Conservation (phyloP, 805 yeast species). For the Saturnispora galanensis region DNA sequence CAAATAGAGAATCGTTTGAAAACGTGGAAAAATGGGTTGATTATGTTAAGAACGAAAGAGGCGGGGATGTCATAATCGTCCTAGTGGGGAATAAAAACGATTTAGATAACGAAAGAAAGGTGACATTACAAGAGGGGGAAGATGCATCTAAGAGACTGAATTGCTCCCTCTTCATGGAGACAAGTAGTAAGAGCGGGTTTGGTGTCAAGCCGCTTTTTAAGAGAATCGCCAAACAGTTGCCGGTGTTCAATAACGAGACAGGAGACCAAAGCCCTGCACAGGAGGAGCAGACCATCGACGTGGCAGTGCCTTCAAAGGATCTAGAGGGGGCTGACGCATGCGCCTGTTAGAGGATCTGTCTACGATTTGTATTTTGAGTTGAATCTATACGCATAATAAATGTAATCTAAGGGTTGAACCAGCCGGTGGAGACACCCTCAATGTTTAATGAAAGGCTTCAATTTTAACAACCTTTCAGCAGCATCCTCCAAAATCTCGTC, state of each 20-base stretch:
- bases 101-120: constrained; percentile 67
- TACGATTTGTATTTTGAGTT: not conserved
- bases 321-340: constrained; percentile 28
- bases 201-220: constrained; percentile 86
- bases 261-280: constrained; percentile 18
- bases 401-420: not conserved
- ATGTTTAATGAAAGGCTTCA: constrained; percentile 21
- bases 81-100: constrained; percentile 91
- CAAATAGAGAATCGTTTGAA: constrained; percentile 75
- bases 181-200: constrained; percentile 90
- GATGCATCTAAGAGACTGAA: constrained; percentile 59
- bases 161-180: constrained; percentile 78
- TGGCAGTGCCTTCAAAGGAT: constrained; percentile 28
- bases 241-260: constrained; percentile 48
- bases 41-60: constrained; percentile 89
- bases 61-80: constrained; percentile 77
- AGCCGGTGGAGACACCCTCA: not conserved
- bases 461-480: constrained; percentile 57
- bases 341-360: constrained; percentile 25
- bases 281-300: constrained; percentile 33
- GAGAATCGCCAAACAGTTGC: constrained; percentile 82
- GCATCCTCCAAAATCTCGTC: constrained; percentile 75
- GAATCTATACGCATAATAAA: not conserved
- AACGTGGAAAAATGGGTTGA: constrained; percentile 87
- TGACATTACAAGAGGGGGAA: constrained; percentile 78